These are phyloP conservation scores for Tetrapisispora fleetii DNA, from an alignment of 805 yeast genomes.

Conservation along the genomic window DNA sequence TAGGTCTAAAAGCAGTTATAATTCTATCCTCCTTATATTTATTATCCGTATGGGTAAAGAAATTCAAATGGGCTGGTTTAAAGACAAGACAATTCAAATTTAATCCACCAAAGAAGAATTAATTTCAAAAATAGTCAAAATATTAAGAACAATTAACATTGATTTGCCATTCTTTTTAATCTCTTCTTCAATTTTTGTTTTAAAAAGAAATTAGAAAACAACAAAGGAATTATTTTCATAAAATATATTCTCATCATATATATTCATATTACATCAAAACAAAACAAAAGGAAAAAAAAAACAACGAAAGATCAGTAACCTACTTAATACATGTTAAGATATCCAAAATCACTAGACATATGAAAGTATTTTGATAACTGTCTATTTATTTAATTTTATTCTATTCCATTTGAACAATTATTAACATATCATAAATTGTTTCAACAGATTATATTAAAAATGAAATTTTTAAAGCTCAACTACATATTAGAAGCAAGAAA, in stretches of 20 bases:
- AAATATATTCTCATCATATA: conserved; percentile 3
- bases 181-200: not conserved
- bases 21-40: conserved; percentile 71
- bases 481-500: not conserved
- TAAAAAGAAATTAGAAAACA: not conserved
- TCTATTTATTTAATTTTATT: not conserved
- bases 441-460: not conserved
- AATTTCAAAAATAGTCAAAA: not conserved
- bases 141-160: not conserved
- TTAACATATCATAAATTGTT: not conserved
- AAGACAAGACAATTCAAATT: conserved; percentile 90
- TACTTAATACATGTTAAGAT: not conserved
- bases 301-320: not conserved
- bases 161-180: not conserved
- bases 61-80: conserved; percentile 95
- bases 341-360: not conserved
- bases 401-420: not conserved
- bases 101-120: conserved; percentile 66
- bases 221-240: not conserved
- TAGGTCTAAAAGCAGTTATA: conserved; percentile 87
- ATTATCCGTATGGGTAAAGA: conserved; percentile 83
- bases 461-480: not conserved
- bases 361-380: not conserved
- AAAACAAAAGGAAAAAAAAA: not conserved
- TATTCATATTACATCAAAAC: conserved; percentile 2